Base-by-base conservation (phyloP, 176 grass and related monocot genomes). In the Ananas comosus region DNA sequence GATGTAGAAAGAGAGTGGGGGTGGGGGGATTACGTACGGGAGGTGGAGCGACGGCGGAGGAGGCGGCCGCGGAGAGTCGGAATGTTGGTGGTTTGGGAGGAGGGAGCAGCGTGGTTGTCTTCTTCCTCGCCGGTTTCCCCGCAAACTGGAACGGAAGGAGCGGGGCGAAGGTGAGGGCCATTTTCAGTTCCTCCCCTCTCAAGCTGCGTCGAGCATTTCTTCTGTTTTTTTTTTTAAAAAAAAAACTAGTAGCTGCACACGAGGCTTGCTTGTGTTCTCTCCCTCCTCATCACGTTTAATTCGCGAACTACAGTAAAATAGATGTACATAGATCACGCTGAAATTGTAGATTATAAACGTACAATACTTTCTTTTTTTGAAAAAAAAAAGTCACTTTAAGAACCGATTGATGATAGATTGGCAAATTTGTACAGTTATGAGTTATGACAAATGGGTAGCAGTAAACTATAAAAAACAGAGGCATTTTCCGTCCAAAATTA, bases 151-250 rank as follows among this genome's bases (percentile, higher is more conserved):
- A 49, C 9, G n/a, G 51, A 51, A 71, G 72, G 4, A 76, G 61
- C 19, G 77, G n/a, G 57, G 73, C 58, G 16, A 83, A 59, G 11
- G 79, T 73, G 66, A 80, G 79, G 70, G 63, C 77, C 87, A 87
- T 90, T 54, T 70, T 63, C 63, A 11, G 63, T 53, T 11, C 53
- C 8, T 57, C 53, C 12, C 17, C 53, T 57, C 11, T 57, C 14
- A 16, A 53, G 11, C 51, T 27, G 25, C 25, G 1, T 27, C 25
- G 2, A 27, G 2, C 25, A 27, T 14, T 53, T 53, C 10, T n/a
- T 56, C 1, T 1, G 5, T 56, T 56, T 56, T 12, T 56, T 12
- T 56, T 56, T 56, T 56, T 14, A 56, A n/a, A n/a, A n/a, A n/a
- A n/a, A n/a, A n/a, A n/a, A n/a, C 13, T 13, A 16, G 17, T 57